Evolutionary conservation across 441 rosid species (phyloP), one percentile per base, ranked within the genome.

Genomic region (Populus tomentosa): DNA sequence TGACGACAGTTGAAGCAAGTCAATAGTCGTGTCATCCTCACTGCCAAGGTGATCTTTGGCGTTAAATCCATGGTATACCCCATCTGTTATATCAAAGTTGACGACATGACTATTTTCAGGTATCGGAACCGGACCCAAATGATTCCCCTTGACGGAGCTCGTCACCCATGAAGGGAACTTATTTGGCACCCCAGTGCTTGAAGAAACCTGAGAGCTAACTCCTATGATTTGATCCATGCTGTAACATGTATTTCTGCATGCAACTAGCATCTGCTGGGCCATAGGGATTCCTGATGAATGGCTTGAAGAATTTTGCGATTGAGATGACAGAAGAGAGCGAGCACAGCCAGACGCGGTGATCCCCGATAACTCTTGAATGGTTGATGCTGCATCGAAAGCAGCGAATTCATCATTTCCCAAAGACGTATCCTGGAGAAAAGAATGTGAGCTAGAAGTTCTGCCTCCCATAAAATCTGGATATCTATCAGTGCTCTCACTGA

Each of bases 291-390:
- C 87, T 61, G 90, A 81, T 28, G 86, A 73, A 59, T 80, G 86
- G 82, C 80, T 72, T 26, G 81, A 77, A 59, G 84, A 83, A 62
- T 83, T 83, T 65, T 70, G 83, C 50, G 87, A 86, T 80, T 82
- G 90, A 80, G 86, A 72, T 85, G 95, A 91, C 92, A 91, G 95
- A 89, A 89, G 95, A 91, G 92, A 86, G 95, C 76, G 90, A 91
- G 90, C 95, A 82, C 87, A 81, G 59, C 82, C 78, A 36, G 92
- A 80, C 21, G 82, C 81, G 24, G 85, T 82, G 78, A 85, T 83
- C 78, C 86, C 86, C 1, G 88, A 82, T 42, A 85, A 70, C 62
- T 81, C 87, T 66, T 84, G 87, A 72, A 83, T 76, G 71, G 82
- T 80, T 56, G 91, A 78, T 67, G 85, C 83, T 36, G 86, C 23